A percentile compares a stretch with the other conserved stretches of the same genome.
Conservation (phyloP, 495 filamentous ascomycete species). For the Penicillium ochrochloron region DNA sequence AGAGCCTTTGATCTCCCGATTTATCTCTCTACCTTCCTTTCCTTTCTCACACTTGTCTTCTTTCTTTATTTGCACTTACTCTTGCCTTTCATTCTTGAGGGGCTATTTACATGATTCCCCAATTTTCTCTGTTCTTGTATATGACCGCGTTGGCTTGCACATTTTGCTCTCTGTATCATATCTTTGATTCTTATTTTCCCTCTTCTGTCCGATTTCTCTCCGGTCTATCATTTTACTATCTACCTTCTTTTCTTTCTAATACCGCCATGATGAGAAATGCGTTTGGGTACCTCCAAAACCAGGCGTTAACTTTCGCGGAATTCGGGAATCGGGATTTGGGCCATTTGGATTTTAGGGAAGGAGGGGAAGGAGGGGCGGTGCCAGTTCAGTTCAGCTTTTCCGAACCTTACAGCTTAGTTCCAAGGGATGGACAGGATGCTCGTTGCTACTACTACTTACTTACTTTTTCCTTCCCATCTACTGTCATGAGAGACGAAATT, state of each 20-base stretch:
- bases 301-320: slow-evolving; percentile 5
- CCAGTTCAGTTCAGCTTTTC: too few relatives aligned
- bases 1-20: slow-evolving; percentile 1
- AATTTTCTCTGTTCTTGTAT: slow-evolving; percentile 15
- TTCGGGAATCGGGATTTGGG: too few relatives aligned
- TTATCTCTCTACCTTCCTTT: slow-evolving; percentile 10
- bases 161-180: slow-evolving; percentile 36
- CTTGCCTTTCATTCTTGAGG: slow-evolving; percentile 17
- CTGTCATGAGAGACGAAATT: slow-evolving; percentile 19
- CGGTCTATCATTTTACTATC: slow-evolving; percentile 1
- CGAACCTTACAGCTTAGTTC: neutral
- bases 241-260: slow-evolving; percentile 12
- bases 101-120: slow-evolving; percentile 11
- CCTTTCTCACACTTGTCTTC: slow-evolving; percentile 15
- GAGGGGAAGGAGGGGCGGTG: neutral
- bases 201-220: slow-evolving; percentile 1
- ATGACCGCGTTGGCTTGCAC: slow-evolving; percentile 30
- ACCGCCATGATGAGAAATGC: slow-evolving; percentile 2
- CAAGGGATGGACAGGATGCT: slow-evolving; percentile 12
- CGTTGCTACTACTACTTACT: slow-evolving; percentile 6
- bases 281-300: neutral
- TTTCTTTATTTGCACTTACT: slow-evolving; percentile 10
- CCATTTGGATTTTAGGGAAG: too few relatives aligned
- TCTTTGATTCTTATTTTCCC: slow-evolving; percentile 2
- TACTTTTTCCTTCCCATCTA: slow-evolving; percentile 5